Conservation (phyloP, 1,139 yeast genomes). For the Kodamaea derodonti region DNA sequence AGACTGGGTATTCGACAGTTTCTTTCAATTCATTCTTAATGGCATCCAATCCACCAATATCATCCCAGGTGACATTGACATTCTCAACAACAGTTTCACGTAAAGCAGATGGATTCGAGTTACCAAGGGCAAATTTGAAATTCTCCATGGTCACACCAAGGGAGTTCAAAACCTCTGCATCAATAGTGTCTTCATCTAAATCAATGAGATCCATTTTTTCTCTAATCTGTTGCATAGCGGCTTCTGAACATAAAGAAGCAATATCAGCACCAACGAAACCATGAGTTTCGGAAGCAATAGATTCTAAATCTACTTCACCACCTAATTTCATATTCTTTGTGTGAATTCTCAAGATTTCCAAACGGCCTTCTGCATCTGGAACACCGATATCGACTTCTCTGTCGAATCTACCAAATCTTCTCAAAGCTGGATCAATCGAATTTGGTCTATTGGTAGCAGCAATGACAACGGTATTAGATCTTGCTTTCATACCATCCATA, state of each 20-base stretch:
- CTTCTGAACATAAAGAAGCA: conserved; percentile 92
- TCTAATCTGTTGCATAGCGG: conserved; percentile 92
- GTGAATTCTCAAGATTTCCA: conserved; percentile 80
- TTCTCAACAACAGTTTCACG: conserved; percentile 99
- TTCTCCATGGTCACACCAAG: conserved; percentile 98
- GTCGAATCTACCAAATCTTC: conserved; percentile 73
- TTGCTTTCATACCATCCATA: conserved; percentile 99
- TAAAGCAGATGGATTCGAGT: conserved; percentile 97
- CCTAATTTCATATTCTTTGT: conserved; percentile 97
- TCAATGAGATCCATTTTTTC: conserved; percentile 99
- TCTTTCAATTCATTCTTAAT: conserved; percentile 96
- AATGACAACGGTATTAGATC: conserved; percentile 94
- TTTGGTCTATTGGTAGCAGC: conserved; percentile 67
- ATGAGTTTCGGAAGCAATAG: conserved; percentile 75
- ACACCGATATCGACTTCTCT: conserved; percentile 99
- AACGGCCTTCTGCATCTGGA: conserved; percentile 98
- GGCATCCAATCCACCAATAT: conserved; percentile 90
- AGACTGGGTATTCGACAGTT: conserved; percentile 97
- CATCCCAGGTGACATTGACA: conserved; percentile 98
- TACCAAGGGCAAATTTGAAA: conserved; percentile 95
- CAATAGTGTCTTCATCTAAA: conserved; percentile 95
- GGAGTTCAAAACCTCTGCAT: conserved; percentile 94
- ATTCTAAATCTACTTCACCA: conserved; percentile 92
- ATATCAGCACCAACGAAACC: conserved; percentile 95
- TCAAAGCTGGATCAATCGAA: conserved; percentile 44